phyloP scores from a whole-genome alignment of 345 rosid species.

The Murraya koenigii region DNA sequence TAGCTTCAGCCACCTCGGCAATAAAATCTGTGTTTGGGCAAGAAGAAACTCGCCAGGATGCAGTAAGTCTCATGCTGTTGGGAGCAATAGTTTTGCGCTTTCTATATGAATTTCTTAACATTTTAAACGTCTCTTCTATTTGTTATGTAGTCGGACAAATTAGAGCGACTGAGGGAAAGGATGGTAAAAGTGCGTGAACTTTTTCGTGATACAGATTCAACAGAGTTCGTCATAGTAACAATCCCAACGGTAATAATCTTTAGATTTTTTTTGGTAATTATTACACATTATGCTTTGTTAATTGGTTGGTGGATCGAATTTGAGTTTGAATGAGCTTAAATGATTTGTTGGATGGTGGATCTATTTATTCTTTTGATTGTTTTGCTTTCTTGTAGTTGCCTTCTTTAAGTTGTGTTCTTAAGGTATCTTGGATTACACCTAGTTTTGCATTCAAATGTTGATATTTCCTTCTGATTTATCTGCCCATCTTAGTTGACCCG shows the following conservation, averaged over 20 bases:
- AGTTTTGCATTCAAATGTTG: not conserved
- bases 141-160: slow-evolving; percentile 64
- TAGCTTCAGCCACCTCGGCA: slow-evolving; percentile 89
- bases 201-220: slow-evolving; percentile 81
- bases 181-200: slow-evolving; percentile 98
- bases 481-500: not conserved
- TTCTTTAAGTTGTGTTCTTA: slow-evolving; percentile 6
- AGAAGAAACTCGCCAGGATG: slow-evolving; percentile 54
- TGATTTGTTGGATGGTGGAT: not conserved
- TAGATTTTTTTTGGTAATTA: not conserved
- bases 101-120: not conserved
- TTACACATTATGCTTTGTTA: not conserved
- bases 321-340: not conserved
- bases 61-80: slow-evolving; percentile 50
- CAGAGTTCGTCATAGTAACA: slow-evolving; percentile 93
- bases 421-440: not conserved
- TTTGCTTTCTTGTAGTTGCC: not conserved
- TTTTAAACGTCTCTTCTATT: slow-evolving; percentile 3
- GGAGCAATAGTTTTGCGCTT: slow-evolving; percentile 11
- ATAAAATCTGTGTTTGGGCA: slow-evolving; percentile 94
- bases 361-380: not conserved
- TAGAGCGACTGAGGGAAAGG: slow-evolving; percentile 84
- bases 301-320: not conserved
- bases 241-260: slow-evolving; percentile 73
- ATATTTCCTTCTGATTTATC: not conserved